Conservation (phyloP, 2,329 filamentous ascomycete species). For the Stemphylium vesicarium region DNA sequence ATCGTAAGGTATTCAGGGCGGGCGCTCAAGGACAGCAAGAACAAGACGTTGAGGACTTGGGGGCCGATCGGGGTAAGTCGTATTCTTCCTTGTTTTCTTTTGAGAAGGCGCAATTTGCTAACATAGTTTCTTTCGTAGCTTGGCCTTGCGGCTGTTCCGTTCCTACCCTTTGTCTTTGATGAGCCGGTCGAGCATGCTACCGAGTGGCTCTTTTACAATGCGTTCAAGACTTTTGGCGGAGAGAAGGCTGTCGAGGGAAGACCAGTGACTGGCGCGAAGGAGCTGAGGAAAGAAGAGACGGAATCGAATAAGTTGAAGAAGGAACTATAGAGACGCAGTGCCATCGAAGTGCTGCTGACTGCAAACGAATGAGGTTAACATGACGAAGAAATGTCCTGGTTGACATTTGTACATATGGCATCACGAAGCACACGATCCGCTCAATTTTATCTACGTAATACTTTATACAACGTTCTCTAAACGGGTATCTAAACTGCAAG, state of each 20-base stretch:
- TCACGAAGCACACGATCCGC: constrained; percentile 1
- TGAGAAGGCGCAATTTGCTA: background rate
- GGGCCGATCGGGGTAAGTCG: constrained; percentile 83
- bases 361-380: background rate
- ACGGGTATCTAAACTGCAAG: background rate
- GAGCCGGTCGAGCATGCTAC: constrained; percentile 91
- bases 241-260: constrained; percentile 59
- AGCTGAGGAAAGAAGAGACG: constrained; percentile 44
- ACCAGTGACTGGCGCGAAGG: constrained; percentile 48
- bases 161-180: constrained; percentile 85
- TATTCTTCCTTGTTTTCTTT: too few species aligned
- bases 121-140: constrained; percentile 52
- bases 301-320: constrained; percentile 42
- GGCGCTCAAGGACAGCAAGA: constrained; percentile 85
- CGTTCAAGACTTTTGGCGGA: constrained; percentile 75
- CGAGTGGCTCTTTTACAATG: constrained; percentile 87
- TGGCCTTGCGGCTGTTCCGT: constrained; percentile 72
- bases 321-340: constrained; percentile 40
- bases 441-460: constrained; percentile 8
- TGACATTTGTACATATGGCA: background rate
- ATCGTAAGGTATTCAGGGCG: constrained; percentile 87
- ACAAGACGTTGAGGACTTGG: constrained; percentile 77
- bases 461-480: background rate
- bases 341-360: background rate
- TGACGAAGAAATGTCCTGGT: background rate